These are phyloP conservation scores for Thelephora terrestris DNA, from an alignment of 1,284 basidiomycete genomes.

Conservation along the genomic window DNA sequence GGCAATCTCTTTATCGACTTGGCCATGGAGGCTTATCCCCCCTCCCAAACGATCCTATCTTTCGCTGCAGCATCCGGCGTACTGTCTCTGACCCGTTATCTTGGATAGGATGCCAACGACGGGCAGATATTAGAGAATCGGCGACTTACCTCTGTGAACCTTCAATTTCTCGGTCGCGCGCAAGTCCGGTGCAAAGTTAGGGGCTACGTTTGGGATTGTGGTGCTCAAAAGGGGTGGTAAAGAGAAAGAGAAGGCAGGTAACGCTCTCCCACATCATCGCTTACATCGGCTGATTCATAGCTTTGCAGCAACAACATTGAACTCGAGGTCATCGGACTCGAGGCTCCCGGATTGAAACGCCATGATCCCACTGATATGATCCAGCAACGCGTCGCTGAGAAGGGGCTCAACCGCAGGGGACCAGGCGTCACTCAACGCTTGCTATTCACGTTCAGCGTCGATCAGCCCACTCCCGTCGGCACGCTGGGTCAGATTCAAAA, in stretches of 20 bases:
- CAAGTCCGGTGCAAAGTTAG: no score
- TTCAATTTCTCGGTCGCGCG: no score
- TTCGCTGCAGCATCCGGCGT: no score
- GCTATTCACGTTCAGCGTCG: conserved; percentile 78
- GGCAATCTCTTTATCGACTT: no score
- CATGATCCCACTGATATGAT: conserved; percentile 67
- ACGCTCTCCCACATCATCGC: conserved; percentile 5
- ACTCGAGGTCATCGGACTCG: conserved; percentile 71
- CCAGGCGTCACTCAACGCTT: conserved; percentile 67
- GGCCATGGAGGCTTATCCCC: no score
- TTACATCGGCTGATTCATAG: conserved; percentile 6
- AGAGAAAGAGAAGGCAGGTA: conserved; percentile 70
- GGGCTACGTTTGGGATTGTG: no score
- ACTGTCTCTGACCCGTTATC: no score
- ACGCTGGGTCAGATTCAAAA: conserved; percentile 41
- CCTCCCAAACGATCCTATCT: no score
- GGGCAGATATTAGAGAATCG: no score
- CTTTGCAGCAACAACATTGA: conserved; percentile 50
- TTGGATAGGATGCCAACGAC: no score
- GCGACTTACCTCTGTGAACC: no score
- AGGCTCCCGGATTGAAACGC: conserved; percentile 67
- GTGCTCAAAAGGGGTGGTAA: no score
- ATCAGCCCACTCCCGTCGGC: conserved; percentile 44
- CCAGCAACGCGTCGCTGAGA: conserved; percentile 65
- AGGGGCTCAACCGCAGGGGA: conserved; percentile 65